Evolutionary conservation across 441 rosid genomes (phyloP).

Genomic region (Sinapis alba): DNA sequence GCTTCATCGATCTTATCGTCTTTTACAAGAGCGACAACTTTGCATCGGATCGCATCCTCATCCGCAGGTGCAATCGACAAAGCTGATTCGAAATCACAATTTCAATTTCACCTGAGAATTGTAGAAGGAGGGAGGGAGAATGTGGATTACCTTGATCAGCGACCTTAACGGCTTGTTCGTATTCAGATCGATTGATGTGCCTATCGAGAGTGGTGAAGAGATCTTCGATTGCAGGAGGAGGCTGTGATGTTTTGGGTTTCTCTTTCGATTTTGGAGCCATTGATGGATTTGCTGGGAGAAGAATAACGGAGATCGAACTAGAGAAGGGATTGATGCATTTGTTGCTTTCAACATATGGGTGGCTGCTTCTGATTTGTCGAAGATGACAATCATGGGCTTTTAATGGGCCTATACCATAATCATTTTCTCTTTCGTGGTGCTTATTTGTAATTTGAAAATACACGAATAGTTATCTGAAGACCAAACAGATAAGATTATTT

Average conservation of each 20-base stretch:
- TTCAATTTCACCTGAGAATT: neutral
- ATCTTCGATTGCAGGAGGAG: slow-evolving; percentile 81
- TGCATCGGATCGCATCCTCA: slow-evolving; percentile 87
- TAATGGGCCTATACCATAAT: too few species aligned
- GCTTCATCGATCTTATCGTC: slow-evolving; percentile 66
- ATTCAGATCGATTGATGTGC: slow-evolving; percentile 72
- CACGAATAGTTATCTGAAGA: too few species aligned
- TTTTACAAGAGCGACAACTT: slow-evolving; percentile 76
- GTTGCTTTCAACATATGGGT: slow-evolving; percentile 20
- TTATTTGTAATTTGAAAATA: too few species aligned
- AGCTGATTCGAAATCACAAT: slow-evolving; percentile 46
- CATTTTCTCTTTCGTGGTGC: too few species aligned
- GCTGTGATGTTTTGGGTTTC: slow-evolving; percentile 53
- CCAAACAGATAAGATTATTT: too few species aligned
- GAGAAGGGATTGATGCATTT: slow-evolving; percentile 18
- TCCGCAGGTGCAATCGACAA: slow-evolving; percentile 57
- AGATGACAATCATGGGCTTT: neutral
- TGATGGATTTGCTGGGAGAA: slow-evolving; percentile 16
- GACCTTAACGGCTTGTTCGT: slow-evolving; percentile 62
- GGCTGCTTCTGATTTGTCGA: slow-evolving; percentile 41
- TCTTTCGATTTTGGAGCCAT: slow-evolving; percentile 85
- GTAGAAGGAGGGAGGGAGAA: neutral
- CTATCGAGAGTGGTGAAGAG: slow-evolving; percentile 69
- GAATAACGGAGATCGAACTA: slow-evolving; percentile 9
- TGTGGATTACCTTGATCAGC: slow-evolving; percentile 71